These are phyloP conservation scores for Hippophae rhamnoides DNA, from an alignment of 306 rosid genomes.

Conservation along the genomic window DNA sequence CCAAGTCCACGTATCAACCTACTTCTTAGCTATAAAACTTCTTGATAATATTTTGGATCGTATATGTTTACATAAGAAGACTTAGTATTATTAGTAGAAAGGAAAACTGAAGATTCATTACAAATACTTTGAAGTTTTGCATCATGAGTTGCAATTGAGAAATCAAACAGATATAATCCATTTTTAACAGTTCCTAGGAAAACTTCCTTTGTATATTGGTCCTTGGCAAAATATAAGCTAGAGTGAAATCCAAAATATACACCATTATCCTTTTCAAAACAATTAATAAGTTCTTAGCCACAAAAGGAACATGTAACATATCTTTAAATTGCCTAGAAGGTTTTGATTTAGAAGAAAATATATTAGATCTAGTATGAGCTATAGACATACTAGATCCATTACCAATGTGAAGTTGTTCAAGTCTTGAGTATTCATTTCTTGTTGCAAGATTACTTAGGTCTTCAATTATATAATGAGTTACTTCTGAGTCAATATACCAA, in stretches of 20 bases:
- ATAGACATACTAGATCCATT: neutral
- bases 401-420: neutral
- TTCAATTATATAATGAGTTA: neutral
- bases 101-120: neutral
- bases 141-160: neutral
- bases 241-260: neutral
- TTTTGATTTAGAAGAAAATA: neutral
- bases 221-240: neutral
- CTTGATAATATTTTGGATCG: no score
- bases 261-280: neutral
- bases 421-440: neutral
- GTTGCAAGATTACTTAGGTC: neutral
- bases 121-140: neutral
- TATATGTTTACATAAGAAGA: no score
- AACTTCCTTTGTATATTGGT: neutral
- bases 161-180: neutral
- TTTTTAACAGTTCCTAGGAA: neutral
- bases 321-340: neutral
- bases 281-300: neutral
- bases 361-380: neutral
- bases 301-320: neutral
- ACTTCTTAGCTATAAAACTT: no score
- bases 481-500: neutral
- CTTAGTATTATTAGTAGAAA: no score
- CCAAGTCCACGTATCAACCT: no score